Conservation (phyloP, 306 rosid genomes). For the Dalbergia cochinchinensis region DNA sequence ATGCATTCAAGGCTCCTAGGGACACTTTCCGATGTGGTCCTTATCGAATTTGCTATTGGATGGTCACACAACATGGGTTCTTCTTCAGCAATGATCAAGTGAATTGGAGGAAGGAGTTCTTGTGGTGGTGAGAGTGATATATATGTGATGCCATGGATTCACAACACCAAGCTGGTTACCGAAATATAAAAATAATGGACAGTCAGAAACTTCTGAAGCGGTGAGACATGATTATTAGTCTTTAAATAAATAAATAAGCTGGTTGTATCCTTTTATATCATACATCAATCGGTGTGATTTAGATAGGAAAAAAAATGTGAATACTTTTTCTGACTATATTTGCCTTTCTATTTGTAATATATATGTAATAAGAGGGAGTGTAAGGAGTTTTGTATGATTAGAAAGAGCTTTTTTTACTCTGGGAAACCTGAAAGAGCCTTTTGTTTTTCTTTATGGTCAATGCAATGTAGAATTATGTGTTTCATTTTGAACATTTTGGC, state of each 20-base stretch:
- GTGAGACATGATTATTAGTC: too few species aligned
- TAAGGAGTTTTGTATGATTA: slow-evolving; percentile 18
- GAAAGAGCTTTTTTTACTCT: not conserved
- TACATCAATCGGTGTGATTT: too few species aligned
- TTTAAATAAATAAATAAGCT: too few species aligned
- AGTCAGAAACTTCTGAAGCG: too few species aligned
- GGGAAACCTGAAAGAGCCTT: not conserved
- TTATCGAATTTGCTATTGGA: slow-evolving; percentile 68
- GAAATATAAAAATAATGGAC: not conserved
- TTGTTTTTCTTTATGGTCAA: not conserved
- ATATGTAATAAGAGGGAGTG: not conserved
- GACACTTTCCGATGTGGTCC: slow-evolving; percentile 66
- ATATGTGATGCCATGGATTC: not conserved
- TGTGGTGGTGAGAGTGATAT: slow-evolving; percentile 55
- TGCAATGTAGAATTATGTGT: not conserved
- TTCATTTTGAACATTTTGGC: not conserved
- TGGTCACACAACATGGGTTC: slow-evolving; percentile 77
- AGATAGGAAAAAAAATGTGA: too few species aligned
- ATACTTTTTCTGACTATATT: too few species aligned
- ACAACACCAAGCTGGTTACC: not conserved
- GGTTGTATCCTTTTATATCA: too few species aligned
- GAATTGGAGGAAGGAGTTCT: slow-evolving; percentile 76
- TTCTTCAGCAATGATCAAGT: slow-evolving; percentile 84
- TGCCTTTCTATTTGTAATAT: too few species aligned
- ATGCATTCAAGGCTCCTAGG: slow-evolving; percentile 77